Base-by-base conservation (phyloP, 164 flowering plant genomes). In the Tinospora cordifolia region DNA sequence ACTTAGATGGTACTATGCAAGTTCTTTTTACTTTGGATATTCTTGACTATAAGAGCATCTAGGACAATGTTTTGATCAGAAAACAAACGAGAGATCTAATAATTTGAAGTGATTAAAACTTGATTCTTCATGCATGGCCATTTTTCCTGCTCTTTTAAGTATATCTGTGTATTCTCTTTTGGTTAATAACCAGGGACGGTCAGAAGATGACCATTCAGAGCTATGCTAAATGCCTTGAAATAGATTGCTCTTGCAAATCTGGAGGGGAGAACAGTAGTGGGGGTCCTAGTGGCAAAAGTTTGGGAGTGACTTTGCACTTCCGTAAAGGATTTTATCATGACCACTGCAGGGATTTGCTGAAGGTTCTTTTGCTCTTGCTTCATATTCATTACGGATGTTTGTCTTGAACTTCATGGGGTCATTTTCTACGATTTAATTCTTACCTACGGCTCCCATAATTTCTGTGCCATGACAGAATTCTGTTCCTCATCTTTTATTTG, bases 311-410 rank as follows among this genome's bases (percentile, higher is more conserved):
- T 57, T 27, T 95, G 70, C 81, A 70, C 67, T 84, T 95, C 62
- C 81, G 78, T 60, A 82, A 78, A 64, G 99, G 98, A 27, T 81
- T 78, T 69, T 92, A 95, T 73, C 97, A 91, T 83, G 93, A 95
- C 27, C 70, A 83, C 22, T 87, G 63, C 69, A 75, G 65, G 73
- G 90, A 92, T 69, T 77, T 87, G 62, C 69, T 74, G 25, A 82
- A 87, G 87, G 91, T 88, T 67, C 72, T 65, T 67, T 57, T 65
- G 72, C 71, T 64, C 75, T 70, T 62, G 64, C 62, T 64, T 60
- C 59, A 15, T 51, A 0, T 51, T 17, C 59, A 51, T 15, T 30
- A 51, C 19, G 8, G 21, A 51, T 51, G n/a, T 51, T 51, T 6
- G 19, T 22, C 19, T 51, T n/a, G 8, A 1, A 51, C 59, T 51